Evolutionary conservation across 768 basidiomycete genomes (phyloP).

Genomic region (Pleurotus platypus): DNA sequence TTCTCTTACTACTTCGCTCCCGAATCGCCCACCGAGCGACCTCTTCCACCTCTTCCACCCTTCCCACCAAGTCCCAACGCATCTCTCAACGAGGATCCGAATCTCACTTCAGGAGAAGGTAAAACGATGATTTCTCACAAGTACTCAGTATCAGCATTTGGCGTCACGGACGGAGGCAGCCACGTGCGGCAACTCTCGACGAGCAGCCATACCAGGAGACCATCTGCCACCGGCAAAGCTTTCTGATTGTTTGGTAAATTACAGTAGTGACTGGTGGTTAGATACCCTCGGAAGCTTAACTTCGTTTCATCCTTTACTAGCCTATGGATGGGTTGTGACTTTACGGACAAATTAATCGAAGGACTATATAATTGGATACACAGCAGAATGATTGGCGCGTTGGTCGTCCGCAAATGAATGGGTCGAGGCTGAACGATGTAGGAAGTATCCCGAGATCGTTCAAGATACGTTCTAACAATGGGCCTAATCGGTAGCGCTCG

Average conservation of each 20-base stretch:
- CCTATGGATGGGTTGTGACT: too few species aligned
- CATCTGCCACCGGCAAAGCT: background rate
- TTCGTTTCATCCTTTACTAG: too few species aligned
- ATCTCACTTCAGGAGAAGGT: background rate
- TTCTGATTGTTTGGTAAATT: background rate
- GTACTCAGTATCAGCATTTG: background rate
- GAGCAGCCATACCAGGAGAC: background rate
- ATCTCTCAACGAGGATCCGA: background rate
- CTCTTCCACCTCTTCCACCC: constrained; percentile 1
- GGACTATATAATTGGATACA: too few species aligned
- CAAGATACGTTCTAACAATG: too few species aligned
- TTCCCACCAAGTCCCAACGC: background rate
- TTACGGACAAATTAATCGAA: too few species aligned
- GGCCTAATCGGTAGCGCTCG: too few species aligned
- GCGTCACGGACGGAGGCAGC: background rate
- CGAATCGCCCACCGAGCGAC: background rate
- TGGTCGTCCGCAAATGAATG: too few species aligned
- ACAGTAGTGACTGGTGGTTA: too few species aligned
- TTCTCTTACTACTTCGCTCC: constrained; percentile 1
- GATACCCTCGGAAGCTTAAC: too few species aligned
- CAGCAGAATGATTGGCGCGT: too few species aligned
- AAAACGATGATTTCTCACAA: background rate
- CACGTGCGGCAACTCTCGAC: background rate
- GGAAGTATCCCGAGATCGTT: too few species aligned
- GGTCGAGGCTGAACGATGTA: too few species aligned